phyloP scores from a whole-genome alignment of 176 grass and related monocot genomes.

The Oryza nivara region DNA sequence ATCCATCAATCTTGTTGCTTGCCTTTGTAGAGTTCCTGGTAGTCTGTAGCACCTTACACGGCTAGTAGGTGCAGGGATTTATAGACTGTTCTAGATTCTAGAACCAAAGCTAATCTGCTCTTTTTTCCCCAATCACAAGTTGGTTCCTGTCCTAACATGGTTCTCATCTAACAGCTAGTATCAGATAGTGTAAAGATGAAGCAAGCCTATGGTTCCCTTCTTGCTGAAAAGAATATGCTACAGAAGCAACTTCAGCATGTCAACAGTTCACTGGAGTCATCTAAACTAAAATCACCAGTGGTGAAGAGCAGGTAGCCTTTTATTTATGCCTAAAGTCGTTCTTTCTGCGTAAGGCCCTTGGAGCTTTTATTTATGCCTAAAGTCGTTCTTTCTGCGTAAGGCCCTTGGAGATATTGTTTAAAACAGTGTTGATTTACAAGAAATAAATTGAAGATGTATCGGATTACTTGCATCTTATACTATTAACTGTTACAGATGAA shows the following conservation, averaged over 20 bases:
- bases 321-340: constrained; percentile 21
- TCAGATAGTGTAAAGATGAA: constrained; percentile 98
- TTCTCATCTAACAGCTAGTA: constrained; percentile 70
- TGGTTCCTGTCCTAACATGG: constrained; percentile 35
- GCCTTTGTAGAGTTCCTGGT: neutral
- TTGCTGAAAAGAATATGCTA: constrained; percentile 85
- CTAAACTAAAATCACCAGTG: constrained; percentile 65
- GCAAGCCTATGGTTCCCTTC: constrained; percentile 74
- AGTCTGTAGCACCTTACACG: neutral
- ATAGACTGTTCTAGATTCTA: constrained; percentile 9
- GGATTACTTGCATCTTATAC: neutral
- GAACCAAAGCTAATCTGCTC: no score
- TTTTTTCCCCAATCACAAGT: neutral
- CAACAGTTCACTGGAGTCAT: constrained; percentile 68
- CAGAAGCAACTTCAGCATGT: constrained; percentile 87
- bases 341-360: neutral
- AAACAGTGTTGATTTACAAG: neutral
- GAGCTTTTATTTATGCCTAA: no score
- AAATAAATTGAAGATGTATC: neutral
- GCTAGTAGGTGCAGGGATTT: neutral
- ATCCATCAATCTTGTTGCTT: constrained; percentile 13
- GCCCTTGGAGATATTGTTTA: constrained; percentile 1
- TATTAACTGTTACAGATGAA: constrained; percentile 66
- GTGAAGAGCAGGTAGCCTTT: constrained; percentile 85
- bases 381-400: neutral